Conservation (phyloP, 139 green algal species). For the Chlorella sp. region DNA sequence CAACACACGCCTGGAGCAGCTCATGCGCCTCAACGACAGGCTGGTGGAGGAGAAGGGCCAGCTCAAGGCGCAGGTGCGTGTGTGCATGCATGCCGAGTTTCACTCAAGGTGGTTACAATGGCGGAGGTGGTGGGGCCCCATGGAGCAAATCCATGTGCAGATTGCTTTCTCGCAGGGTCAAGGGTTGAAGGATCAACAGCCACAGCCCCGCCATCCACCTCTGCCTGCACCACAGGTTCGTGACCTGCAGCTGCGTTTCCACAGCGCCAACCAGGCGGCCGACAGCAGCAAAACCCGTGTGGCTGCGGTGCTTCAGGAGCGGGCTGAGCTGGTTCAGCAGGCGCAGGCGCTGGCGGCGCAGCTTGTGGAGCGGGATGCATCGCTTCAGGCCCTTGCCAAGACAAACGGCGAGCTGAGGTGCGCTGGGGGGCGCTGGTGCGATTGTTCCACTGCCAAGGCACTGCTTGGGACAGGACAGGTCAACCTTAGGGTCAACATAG, state of each 20-base stretch:
- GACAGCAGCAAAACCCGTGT: background rate
- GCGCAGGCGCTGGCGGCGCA: background rate
- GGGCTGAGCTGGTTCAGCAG: background rate
- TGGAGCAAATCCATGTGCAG: too few species aligned
- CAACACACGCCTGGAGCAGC: background rate
- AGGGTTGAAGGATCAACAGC: too few species aligned
- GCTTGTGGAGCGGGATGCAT: background rate
- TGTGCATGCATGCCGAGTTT: too few species aligned
- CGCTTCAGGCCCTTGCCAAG: constrained; percentile 21
- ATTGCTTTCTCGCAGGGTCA: too few species aligned
- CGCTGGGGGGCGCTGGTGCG: too few species aligned
- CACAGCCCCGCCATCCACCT: too few species aligned
- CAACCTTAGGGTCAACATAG: too few species aligned
- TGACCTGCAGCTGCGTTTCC: background rate
- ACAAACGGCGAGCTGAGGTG: constrained; percentile 22
- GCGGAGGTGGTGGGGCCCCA: too few species aligned
- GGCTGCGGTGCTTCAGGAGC: background rate
- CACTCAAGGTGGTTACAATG: too few species aligned
- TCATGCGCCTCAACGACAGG: background rate
- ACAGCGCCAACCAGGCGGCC: background rate
- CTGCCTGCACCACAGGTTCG: too few species aligned
- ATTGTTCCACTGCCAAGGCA: too few species aligned
- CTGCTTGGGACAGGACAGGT: too few species aligned
- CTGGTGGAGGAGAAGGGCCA: background rate
- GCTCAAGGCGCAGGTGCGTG: constrained; percentile 1